A percentile compares a stretch with the other conserved stretches of the same genome.
Evolutionary conservation across 305 asterid species (phyloP).

Genomic region (Rubia balearica): DNA sequence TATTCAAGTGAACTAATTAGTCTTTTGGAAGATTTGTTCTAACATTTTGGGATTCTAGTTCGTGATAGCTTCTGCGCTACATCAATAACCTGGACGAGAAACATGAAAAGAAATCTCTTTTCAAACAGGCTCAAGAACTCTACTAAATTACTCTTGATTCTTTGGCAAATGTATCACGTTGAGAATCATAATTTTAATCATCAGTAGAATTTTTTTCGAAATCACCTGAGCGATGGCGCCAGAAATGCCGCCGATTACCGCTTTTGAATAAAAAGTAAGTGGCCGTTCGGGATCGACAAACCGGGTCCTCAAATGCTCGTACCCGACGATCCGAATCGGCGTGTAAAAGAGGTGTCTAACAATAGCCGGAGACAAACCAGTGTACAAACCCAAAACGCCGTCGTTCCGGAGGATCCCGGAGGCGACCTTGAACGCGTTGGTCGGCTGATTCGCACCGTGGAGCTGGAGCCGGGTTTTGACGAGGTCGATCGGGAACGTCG

Average conservation of each 20-base stretch:
- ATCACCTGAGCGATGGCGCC: slow-evolving; percentile 83
- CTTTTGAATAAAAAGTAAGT: slow-evolving; percentile 46
- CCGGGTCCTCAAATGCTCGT: slow-evolving; percentile 50
- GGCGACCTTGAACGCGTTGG: slow-evolving; percentile 41
- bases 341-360: slow-evolving; percentile 69
- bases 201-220: too few species aligned
- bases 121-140: too few species aligned
- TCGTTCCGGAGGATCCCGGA: slow-evolving; percentile 40
- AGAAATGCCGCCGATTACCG: slow-evolving; percentile 57
- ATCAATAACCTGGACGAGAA: too few species aligned
- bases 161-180: too few species aligned
- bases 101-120: too few species aligned
- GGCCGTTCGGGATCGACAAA: slow-evolving; percentile 32
- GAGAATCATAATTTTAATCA: too few species aligned
- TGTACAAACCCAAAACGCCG: slow-evolving; percentile 57
- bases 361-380: slow-evolving; percentile 60
- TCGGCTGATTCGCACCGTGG: slow-evolving; percentile 45
- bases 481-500: slow-evolving; percentile 74
- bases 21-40: too few species aligned
- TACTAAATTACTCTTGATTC: too few species aligned
- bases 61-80: too few species aligned
- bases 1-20: too few species aligned
- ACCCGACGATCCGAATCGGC: slow-evolving; percentile 68
- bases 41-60: too few species aligned
- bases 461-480: slow-evolving; percentile 75